Base-by-base conservation (phyloP, 352 stramenopile species). In the Phytopythium boreale region DNA sequence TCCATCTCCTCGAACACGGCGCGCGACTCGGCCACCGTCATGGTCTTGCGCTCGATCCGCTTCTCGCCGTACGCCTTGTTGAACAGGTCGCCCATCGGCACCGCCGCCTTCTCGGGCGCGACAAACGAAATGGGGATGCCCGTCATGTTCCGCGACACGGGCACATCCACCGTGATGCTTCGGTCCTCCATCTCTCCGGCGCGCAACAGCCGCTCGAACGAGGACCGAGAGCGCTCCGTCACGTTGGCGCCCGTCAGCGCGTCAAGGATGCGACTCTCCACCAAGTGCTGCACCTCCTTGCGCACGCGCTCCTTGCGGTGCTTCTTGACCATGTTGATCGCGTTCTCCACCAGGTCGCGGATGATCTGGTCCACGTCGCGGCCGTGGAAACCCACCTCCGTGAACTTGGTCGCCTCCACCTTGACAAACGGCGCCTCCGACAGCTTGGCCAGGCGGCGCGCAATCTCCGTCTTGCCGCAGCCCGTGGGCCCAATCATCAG, bases 361-460 rank as follows among this genome's bases (percentile, higher is more conserved):
- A 99, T 99, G 77, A 99, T 99, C 72, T 98, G 88, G 82, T 99
- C 97, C 17, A 99, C 97, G 77, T 99, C 98, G n/a, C 96, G 82
- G 52, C 98, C 97, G 76, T 99, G 97, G 73, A 99, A 99, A 26
- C 98, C 98, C 47, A 99, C 97, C 83, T 99, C 98, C 2, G 97
- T 99, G 76, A 99, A 99, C 83, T 99, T 99, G 39, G 97, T 99
- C 10, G 98, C 98, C 74, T 99, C 97, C 34, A 97, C 88, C 71
- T 99, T 99, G 59, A 98, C 90, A 72, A 99, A 99, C 39, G 97
- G 97, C 34, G 97, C 97, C 66, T 99, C 88, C 39, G 88, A 97
- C 31, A 99, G 84, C 76, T 98, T 98, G 20, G 97, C 97, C 63
- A 99, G 92, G 12, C 97, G 90, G 37, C 97, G 80, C 11, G 97